Evolutionary conservation across 495 filamentous ascomycete genomes (phyloP), one percentile per base, ranked within the genome.

Genomic region (Neurospora sp.): DNA sequence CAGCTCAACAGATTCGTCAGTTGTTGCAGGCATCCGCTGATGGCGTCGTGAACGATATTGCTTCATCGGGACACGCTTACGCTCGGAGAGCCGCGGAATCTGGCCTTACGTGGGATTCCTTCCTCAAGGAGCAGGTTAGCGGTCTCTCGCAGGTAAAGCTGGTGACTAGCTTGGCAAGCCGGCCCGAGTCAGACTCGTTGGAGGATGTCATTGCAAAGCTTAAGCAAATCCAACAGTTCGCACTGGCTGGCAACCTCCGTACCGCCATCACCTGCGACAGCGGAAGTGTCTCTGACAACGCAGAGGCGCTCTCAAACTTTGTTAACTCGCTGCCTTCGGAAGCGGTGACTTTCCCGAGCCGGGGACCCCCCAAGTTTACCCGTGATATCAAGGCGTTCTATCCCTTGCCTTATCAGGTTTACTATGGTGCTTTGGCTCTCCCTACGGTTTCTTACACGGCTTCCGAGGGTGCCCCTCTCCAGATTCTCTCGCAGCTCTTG

Each of bases 351-450:
- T 83, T 83, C 73, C 79, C 79, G 1, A 74, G 75, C 35, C 72
- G 80, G 20, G 75, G 74, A 31, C 75, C 75, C 5, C 79, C 83
- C 68, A 44, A 76, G 11, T 74, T 83, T 41, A 70, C 81, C 1
- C 74, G 79, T 74, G 82, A 86, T 80, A 82, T 88, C 68, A 96
- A 93, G 78, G 89, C 92, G 0, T 96, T 98, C 85, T 99, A 96
- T 79, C 90, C 94, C 5, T 87, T 99, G 35, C 96, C 96, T 2
- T 99, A 97, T 82, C 96, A 99, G 81, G 96, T 99, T 69, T 97
- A 95, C 78, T 98, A 98, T 80, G 90, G 94, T 7, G 91, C 89
- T 16, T 86, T 93, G 42, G 90, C 92, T 38, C 82, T 94, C 40
- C 90, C 92, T 37, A 97, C 96, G 3, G 91, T 94, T 1, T 92